A percentile compares a stretch with the other conserved stretches of the same genome.
Evolutionary conservation across 306 rosid genomes (phyloP).

Genomic region (Ormosia semicastrata): DNA sequence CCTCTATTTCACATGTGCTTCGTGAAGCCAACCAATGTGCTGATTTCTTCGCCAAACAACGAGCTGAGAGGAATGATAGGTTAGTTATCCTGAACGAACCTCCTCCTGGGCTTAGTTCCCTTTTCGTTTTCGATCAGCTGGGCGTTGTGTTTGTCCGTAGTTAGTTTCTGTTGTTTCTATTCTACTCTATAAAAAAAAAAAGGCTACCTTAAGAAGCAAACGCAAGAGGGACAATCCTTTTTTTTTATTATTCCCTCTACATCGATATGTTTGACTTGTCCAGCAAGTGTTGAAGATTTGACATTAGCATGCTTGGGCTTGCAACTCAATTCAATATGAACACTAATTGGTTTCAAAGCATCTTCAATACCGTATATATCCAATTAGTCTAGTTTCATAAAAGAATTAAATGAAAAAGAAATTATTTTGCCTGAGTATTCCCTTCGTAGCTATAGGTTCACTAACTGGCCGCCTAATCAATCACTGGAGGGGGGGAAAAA

Average conservation of each 20-base stretch:
- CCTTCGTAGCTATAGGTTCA: not conserved
- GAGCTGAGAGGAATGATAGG: too few relatives aligned
- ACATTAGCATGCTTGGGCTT: not conserved
- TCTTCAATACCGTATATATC: not conserved
- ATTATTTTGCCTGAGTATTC: not conserved
- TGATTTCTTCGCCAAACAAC: too few relatives aligned
- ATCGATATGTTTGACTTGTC: not conserved
- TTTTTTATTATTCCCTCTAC: not conserved
- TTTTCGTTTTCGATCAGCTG: too few relatives aligned
- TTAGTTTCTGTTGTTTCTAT: too few relatives aligned
- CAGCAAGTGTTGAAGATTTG: not conserved
- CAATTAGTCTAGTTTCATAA: slow-evolving; percentile 3
- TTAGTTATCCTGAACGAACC: too few relatives aligned
- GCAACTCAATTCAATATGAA: slow-evolving; percentile 22
- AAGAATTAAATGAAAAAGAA: not conserved
- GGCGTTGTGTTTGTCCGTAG: too few relatives aligned
- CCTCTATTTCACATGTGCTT: too few relatives aligned
- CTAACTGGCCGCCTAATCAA: slow-evolving; percentile 25
- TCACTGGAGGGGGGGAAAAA: not conserved
- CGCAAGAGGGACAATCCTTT: not conserved
- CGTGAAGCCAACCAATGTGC: too few relatives aligned
- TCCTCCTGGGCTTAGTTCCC: too few relatives aligned
- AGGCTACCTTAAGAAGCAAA: not conserved
- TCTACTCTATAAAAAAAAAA: too few relatives aligned
- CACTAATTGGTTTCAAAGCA: slow-evolving; percentile 16